phyloP scores from a whole-genome alignment of 345 rosid species.

The Adansonia digitata region DNA sequence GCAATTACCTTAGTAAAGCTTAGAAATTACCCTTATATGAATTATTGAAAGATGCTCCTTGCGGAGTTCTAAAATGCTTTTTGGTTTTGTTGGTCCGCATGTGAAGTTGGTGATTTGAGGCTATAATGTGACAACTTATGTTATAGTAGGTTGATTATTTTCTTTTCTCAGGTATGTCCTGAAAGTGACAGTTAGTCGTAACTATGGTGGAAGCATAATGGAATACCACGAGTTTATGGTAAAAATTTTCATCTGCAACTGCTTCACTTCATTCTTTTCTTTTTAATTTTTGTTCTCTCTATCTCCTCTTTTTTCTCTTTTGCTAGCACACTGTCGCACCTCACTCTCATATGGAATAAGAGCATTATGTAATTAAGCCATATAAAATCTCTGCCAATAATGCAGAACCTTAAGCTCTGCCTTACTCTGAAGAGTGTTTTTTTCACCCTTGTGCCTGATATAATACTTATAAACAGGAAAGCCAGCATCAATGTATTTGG shows the following conservation, averaged over 20 bases:
- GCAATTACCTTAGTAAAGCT: background rate
- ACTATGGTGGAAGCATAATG: slow-evolving; percentile 84
- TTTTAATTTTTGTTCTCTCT: slow-evolving; percentile 5
- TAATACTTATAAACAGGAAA: background rate
- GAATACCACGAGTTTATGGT: slow-evolving; percentile 93
- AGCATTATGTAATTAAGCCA: background rate
- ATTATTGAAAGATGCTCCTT: background rate
- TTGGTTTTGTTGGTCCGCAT: background rate
- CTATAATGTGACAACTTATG: background rate
- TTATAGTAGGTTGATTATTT: slow-evolving; percentile 4
- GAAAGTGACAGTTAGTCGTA: slow-evolving; percentile 85
- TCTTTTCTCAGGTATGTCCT: slow-evolving; percentile 68
- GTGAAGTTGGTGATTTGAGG: background rate
- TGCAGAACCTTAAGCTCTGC: background rate
- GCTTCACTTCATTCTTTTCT: background rate
- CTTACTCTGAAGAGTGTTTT: background rate
- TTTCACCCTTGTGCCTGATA: background rate
- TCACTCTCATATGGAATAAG: background rate
- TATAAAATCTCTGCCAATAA: background rate
- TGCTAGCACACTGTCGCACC: background rate
- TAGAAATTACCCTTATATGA: background rate
- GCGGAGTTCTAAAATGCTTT: background rate
- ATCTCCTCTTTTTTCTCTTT: background rate
- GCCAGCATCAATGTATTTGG: background rate
- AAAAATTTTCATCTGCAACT: slow-evolving; percentile 12